These are phyloP conservation scores for Blastobotrys parvus DNA, from an alignment of 805 yeast species.

Conservation along the genomic window DNA sequence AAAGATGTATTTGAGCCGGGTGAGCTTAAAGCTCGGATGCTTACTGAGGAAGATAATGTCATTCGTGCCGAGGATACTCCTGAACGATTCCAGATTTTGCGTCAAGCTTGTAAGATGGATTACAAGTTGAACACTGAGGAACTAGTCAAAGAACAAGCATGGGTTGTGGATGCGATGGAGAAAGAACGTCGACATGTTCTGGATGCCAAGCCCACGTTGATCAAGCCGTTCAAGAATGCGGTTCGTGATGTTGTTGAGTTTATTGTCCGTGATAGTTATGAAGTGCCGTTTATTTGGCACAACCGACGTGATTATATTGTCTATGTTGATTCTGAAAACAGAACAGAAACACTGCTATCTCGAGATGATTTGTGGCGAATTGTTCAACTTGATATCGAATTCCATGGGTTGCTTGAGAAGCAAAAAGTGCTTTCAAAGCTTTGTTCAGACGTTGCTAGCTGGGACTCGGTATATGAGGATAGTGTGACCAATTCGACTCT, in stretches of 20 bases:
- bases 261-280: conserved; percentile 70
- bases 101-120: conserved; percentile 58
- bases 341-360: conserved; percentile 31
- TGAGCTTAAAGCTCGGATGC: conserved; percentile 81
- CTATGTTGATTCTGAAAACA: conserved; percentile 19
- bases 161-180: conserved; percentile 65
- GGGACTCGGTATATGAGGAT: conserved; percentile 49
- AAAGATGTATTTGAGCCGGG: conserved; percentile 92
- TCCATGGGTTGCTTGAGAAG: conserved; percentile 74
- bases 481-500: conserved; percentile 48
- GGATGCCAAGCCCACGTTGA: conserved; percentile 28
- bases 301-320: conserved; percentile 86
- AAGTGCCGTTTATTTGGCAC: conserved; percentile 92
- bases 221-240: conserved; percentile 46
- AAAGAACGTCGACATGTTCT: conserved; percentile 46
- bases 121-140: conserved; percentile 60
- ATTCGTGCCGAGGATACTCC: conserved; percentile 86
- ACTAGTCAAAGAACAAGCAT: conserved; percentile 60
- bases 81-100: conserved; percentile 77
- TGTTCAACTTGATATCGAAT: conserved; percentile 77
- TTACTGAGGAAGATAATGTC: conserved; percentile 85
- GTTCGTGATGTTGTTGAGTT: conserved; percentile 62
- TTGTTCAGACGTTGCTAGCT: conserved; percentile 36
- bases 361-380: conserved; percentile 93
- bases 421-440: conserved; percentile 48